phyloP scores from a whole-genome alignment of 805 yeast species.

The Yarrowia hollandica region DNA sequence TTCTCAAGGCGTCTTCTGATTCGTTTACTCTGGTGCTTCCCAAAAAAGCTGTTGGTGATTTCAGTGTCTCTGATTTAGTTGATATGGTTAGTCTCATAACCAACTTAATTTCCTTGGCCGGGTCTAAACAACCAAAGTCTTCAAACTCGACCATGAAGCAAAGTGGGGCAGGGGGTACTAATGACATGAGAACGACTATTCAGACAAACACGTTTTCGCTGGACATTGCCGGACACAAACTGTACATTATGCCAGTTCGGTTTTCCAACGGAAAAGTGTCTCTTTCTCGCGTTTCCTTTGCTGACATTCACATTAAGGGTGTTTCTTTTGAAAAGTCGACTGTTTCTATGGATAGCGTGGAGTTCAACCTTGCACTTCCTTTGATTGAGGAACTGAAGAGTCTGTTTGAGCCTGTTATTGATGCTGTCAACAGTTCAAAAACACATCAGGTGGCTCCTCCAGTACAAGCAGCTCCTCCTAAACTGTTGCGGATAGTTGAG shows the following conservation, averaged over 20 bases:
- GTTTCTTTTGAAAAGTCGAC: neutral
- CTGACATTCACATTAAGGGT: neutral
- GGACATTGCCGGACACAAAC: neutral
- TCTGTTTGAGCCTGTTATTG: neutral
- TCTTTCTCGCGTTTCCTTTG: slow-evolving; percentile 5
- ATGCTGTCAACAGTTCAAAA: neutral
- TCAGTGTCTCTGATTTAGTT: neutral
- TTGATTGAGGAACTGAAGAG: neutral
- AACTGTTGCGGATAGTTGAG: slow-evolving; percentile 4
- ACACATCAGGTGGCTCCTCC: neutral
- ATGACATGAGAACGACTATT: neutral
- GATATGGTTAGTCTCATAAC: neutral
- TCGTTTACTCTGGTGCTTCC: slow-evolving; percentile 3
- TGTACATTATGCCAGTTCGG: neutral
- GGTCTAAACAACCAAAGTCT: neutral
- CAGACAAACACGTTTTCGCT: slow-evolving; percentile 1
- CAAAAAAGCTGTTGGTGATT: neutral
- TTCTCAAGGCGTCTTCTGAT: neutral
- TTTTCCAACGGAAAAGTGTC: neutral
- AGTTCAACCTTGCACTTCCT: neutral
- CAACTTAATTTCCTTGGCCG: neutral
- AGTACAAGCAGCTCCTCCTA: neutral
- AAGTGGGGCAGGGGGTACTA: neutral
- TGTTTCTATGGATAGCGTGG: neutral
- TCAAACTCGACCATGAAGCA: neutral